phyloP scores from a whole-genome alignment of 805 yeast genomes.

The Hemisphaericaspora nanyangensis region DNA sequence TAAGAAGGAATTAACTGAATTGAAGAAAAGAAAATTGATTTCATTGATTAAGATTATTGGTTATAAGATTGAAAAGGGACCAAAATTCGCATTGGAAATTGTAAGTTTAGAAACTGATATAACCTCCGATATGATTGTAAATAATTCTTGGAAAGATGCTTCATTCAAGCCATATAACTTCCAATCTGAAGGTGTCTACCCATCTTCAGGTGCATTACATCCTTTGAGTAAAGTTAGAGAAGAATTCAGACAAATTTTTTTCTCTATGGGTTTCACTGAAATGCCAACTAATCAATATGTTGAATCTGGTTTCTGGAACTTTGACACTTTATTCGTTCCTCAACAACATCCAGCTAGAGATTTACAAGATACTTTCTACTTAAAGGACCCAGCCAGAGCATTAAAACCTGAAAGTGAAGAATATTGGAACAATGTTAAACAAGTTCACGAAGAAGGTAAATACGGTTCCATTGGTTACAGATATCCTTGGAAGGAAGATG shows the following conservation, averaged over 20 bases:
- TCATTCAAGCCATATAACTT: constrained; percentile 94
- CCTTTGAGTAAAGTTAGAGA: constrained; percentile 96
- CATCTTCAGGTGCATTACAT: constrained; percentile 90
- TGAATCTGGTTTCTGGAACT: constrained; percentile 98
- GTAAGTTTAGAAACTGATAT: constrained; percentile 86
- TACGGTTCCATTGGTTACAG: constrained; percentile 97
- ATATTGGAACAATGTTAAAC: constrained; percentile 73
- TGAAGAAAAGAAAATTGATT: constrained; percentile 91
- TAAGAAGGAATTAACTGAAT: constrained; percentile 69
- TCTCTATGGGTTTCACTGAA: constrained; percentile 96
- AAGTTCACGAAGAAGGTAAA: constrained; percentile 86
- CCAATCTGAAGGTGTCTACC: constrained; percentile 87
- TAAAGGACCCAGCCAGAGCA: constrained; percentile 86
- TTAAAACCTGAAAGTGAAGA: constrained; percentile 76
- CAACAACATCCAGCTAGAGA: constrained; percentile 99
- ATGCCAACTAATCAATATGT: constrained; percentile 99
- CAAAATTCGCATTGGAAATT: constrained; percentile 78
- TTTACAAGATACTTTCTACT: constrained; percentile 95
- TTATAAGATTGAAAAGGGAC: constrained; percentile 73
- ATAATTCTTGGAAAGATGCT: constrained; percentile 78
- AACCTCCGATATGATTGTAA: constrained; percentile 85
- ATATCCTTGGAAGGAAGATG: constrained; percentile 94
- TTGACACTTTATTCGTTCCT: constrained; percentile 93
- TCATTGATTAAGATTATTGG: constrained; percentile 68
- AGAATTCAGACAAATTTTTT: constrained; percentile 96